A percentile compares a stretch with the other conserved stretches of the same genome.
Conservation (phyloP, 1,284 basidiomycete genomes). For the Ustilago xerochloae region DNA sequence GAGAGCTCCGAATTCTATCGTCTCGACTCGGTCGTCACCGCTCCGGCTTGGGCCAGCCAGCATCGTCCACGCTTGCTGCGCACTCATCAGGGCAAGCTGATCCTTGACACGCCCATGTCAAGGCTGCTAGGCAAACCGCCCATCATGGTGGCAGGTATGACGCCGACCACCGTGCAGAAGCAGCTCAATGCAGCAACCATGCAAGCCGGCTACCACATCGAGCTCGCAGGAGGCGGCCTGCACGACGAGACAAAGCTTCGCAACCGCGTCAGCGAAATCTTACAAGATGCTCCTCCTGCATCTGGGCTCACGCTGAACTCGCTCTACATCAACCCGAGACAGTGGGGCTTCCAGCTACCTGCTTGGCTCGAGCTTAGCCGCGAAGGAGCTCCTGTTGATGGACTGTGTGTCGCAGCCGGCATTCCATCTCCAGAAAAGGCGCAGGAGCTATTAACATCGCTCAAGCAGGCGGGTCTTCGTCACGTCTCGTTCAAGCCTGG, state of each 20-base stretch:
- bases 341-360: slow-evolving; percentile 93
- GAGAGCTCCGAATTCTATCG: slow-evolving; percentile 72
- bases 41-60: slow-evolving; percentile 80
- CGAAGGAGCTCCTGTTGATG: slow-evolving; percentile 94
- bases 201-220: slow-evolving; percentile 93
- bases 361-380: slow-evolving; percentile 96
- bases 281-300: slow-evolving; percentile 51
- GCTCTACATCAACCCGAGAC: slow-evolving; percentile 97
- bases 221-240: slow-evolving; percentile 96
- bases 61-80: slow-evolving; percentile 58
- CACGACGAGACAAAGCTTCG: slow-evolving; percentile 90
- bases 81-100: no score
- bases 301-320: slow-evolving; percentile 86
- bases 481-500: slow-evolving; percentile 98
- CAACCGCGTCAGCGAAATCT: slow-evolving; percentile 75
- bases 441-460: slow-evolving; percentile 84
- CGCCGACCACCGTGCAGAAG: slow-evolving; percentile 61
- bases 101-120: slow-evolving; percentile 96
- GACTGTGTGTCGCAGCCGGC: slow-evolving; percentile 97
- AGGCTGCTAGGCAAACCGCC: slow-evolving; percentile 93
- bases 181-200: slow-evolving; percentile 76
- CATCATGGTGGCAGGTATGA: slow-evolving; percentile 98
- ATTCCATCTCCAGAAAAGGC: slow-evolving; percentile 93
- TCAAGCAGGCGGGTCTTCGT: slow-evolving; percentile 84
- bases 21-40: slow-evolving; percentile 76